phyloP scores from a whole-genome alignment of 768 basidiomycete genomes.

The Rhizopogon sp. region DNA sequence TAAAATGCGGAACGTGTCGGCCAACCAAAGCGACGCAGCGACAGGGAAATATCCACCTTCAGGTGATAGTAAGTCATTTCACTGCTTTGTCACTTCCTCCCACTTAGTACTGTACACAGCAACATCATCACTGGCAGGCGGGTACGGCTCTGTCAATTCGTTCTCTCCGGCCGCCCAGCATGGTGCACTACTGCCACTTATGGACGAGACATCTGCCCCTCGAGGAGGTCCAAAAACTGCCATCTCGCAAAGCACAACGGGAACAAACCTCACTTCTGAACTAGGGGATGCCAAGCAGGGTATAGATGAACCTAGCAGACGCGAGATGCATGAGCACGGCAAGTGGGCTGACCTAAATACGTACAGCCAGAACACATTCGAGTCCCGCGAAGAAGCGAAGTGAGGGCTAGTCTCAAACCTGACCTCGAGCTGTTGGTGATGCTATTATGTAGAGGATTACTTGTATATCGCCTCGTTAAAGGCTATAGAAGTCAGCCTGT shows the following conservation, averaged over 20 bases:
- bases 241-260: not conserved
- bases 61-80: conserved; percentile 3
- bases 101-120: not conserved
- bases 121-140: conserved; percentile 7
- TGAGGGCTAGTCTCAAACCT: too few species aligned
- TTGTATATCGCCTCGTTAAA: too few species aligned
- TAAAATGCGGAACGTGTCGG: too few species aligned
- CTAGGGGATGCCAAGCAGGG: conserved; percentile 3
- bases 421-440: too few species aligned
- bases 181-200: not conserved
- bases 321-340: too few species aligned
- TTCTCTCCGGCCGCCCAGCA: conserved; percentile 1
- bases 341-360: too few species aligned
- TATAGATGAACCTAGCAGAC: not conserved
- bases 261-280: not conserved
- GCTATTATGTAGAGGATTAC: too few species aligned
- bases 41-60: conserved; percentile 5
- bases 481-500: too few species aligned
- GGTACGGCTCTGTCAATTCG: conserved; percentile 1
- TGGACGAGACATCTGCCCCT: not conserved
- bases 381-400: too few species aligned
- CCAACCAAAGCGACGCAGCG: not conserved
- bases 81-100: not conserved
- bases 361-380: too few species aligned
- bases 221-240: not conserved